Evolutionary conservation across 306 rosid species (phyloP), one percentile per base, ranked within the genome.

Genomic region (Nissolia schottii): DNA sequence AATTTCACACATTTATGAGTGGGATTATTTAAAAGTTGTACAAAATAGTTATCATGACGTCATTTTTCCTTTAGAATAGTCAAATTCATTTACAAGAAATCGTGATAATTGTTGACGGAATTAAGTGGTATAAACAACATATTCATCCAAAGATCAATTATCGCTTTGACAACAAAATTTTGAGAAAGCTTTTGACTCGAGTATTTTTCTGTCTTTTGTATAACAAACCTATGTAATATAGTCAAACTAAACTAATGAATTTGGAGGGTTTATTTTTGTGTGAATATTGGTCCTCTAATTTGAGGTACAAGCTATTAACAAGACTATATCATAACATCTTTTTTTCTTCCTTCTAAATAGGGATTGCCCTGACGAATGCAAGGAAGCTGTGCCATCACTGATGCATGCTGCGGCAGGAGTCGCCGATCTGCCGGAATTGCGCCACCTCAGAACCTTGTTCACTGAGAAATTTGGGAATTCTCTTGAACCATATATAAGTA

Each of bases 351-450:
- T 79, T 28, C 41, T 65, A 41, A 48, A 7, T 29, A 94, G 99
- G 11, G 95, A 81, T 40, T 94, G 96, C 77, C 96, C 96, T 18
- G 99, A 88, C 19, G 99, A 91, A 76, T 91, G 97, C 89, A 89
- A 77, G 53, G 99, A 91, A 82, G 92, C 93, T 9, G 86, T 91
- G 2, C 50, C 86, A 15, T 81, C 99, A 16, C 50, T 94, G 83
- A 88, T 85, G 16, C 85, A 83, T 27, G 97, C 93, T 2, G 93
- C 97, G 27, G 93, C 93, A 67, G 71, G 96, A 50, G 67, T 89
- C 35, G 77, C 83, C 43, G 96, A 89, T 71, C 79, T 94, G 67
- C 97, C 97, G 5, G 97, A 89, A 72, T 56, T 94, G 48, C 90
- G 96, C 20, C 83, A 81, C 6, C 88, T 94, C 70, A 80, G 97